Conservation (phyloP, 768 basidiomycete species). For the Tylopilus plumbeoviolaceoides region DNA sequence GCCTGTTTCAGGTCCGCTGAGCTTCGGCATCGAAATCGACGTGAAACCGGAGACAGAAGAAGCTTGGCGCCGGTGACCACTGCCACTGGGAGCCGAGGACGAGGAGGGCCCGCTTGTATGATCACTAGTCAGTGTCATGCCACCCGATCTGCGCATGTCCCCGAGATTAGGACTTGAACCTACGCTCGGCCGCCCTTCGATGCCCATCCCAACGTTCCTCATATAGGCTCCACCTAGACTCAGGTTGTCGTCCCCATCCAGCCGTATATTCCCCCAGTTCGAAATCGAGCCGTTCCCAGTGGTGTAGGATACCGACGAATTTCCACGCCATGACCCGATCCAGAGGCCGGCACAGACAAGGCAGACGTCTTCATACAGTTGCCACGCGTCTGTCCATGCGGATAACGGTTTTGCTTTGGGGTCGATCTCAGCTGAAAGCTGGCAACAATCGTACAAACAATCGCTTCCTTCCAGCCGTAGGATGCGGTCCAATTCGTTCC, state of each 20-base stretch:
- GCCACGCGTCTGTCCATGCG: slow-evolving; percentile 72
- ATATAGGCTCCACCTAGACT: slow-evolving; percentile 41
- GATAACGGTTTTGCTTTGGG: slow-evolving; percentile 40
- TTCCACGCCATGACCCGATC: slow-evolving; percentile 61
- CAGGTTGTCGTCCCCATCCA: slow-evolving; percentile 68
- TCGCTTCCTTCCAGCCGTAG: slow-evolving; percentile 48
- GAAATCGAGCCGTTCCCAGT: slow-evolving; percentile 40
- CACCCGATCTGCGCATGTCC: slow-evolving; percentile 43
- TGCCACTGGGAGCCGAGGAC: slow-evolving; percentile 29
- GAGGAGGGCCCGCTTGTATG: slow-evolving; percentile 32
- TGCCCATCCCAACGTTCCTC: slow-evolving; percentile 63
- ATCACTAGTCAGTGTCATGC: slow-evolving; percentile 40
- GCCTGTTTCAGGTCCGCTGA: slow-evolving; percentile 20
- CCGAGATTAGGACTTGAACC: no score
- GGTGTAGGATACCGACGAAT: slow-evolving; percentile 46
- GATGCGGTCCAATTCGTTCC: slow-evolving; percentile 74
- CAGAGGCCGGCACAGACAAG: slow-evolving; percentile 79
- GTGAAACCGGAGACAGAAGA: slow-evolving; percentile 29
- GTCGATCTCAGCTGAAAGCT: slow-evolving; percentile 26
- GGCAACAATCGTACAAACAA: slow-evolving; percentile 32
- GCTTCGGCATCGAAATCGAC: slow-evolving; percentile 21
- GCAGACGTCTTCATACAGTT: slow-evolving; percentile 82
- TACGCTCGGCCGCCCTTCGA: slow-evolving; percentile 54
- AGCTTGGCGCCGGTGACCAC: slow-evolving; percentile 26
- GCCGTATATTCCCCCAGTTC: slow-evolving; percentile 53